Conservation (phyloP, 306 rosid genomes). For the Acacia confusa region DNA sequence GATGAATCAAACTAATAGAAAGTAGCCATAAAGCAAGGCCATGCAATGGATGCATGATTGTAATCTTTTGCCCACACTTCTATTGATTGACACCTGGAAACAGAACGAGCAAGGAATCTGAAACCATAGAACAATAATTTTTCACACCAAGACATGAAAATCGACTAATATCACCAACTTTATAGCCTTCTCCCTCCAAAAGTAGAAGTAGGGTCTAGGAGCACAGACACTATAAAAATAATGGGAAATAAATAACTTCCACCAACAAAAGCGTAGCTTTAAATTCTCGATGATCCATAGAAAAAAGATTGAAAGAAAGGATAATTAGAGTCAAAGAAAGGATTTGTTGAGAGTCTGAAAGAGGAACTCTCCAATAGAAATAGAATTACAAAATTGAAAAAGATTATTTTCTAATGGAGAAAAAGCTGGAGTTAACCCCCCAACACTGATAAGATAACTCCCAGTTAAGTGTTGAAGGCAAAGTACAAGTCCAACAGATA, state of each 20-base stretch:
- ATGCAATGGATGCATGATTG: background rate
- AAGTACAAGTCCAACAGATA: background rate
- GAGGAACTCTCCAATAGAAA: background rate
- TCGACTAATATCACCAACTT: background rate
- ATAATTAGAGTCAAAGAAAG: background rate
- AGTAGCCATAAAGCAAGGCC: slow-evolving; percentile 6
- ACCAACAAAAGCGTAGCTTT: background rate
- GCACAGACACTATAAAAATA: background rate
- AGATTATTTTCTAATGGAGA: background rate
- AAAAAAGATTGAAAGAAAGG: background rate
- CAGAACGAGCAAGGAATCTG: background rate
- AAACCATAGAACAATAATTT: background rate
- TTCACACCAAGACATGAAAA: background rate
- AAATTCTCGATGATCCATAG: background rate
- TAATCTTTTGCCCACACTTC: background rate
- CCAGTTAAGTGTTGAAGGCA: background rate
- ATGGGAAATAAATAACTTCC: slow-evolving; percentile 2
- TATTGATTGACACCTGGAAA: background rate
- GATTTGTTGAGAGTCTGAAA: background rate
- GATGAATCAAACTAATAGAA: background rate
- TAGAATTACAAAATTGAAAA: background rate
- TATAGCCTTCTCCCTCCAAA: background rate
- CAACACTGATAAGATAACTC: background rate
- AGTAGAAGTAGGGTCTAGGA: background rate
- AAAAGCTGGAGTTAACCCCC: background rate